These are phyloP conservation scores for Boletus mariae DNA, from an alignment of 1,284 basidiomycete genomes.

Conservation along the genomic window DNA sequence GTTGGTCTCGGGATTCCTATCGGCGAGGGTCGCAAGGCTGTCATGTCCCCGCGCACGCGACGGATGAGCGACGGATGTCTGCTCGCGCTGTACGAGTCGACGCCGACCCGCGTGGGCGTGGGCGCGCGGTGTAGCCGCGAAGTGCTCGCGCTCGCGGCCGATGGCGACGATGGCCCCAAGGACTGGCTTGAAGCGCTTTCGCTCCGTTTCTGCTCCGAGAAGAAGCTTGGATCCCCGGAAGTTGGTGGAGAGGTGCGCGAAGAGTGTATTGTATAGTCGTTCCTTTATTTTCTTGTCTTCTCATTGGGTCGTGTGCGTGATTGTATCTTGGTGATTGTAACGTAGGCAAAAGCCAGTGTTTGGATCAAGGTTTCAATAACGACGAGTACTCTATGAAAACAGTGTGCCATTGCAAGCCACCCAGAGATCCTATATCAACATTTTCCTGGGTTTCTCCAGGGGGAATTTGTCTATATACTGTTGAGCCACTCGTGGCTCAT, in stretches of 20 bases:
- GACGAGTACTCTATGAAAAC: no score
- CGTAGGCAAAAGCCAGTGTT: no score
- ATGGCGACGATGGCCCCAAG: constrained; percentile 4
- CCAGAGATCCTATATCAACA: no score
- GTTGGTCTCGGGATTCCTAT: background rate
- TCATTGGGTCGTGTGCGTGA: background rate
- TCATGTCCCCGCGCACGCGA: constrained; percentile 4
- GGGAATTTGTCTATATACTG: no score
- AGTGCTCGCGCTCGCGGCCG: constrained; percentile 4
- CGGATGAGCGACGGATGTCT: constrained; percentile 23
- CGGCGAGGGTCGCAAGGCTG: background rate
- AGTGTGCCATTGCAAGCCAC: no score
- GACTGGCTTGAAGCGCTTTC: constrained; percentile 25
- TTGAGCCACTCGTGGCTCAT: no score
- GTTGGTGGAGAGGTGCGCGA: background rate
- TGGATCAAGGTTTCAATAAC: no score
- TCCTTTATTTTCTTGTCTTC: background rate
- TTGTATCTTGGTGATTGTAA: no score
- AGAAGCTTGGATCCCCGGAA: background rate
- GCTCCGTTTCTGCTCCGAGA: constrained; percentile 4
- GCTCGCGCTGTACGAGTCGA: constrained; percentile 13
- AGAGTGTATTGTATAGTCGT: background rate
- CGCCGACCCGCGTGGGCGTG: constrained; percentile 19
- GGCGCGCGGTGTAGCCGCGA: constrained; percentile 3
- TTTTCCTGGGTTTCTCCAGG: no score